Evolutionary conservation across 768 basidiomycete species (phyloP), one percentile per base, ranked within the genome.

Genomic region (Russula dissimulans): DNA sequence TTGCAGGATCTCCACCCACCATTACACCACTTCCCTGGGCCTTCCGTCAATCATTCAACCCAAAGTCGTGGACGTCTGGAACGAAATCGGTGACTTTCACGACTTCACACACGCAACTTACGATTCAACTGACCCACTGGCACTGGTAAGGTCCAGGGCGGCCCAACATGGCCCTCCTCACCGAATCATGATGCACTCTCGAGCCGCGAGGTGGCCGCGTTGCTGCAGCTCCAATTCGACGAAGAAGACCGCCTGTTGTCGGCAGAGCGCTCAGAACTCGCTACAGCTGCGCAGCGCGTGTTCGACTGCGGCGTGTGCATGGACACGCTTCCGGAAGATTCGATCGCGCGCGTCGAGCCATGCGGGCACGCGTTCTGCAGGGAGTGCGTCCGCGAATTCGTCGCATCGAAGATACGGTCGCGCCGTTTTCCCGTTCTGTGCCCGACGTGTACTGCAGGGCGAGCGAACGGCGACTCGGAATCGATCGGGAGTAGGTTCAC

Each of bases 401-500:
- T 79, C n/a, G 66, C 63, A 41, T 74, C 78, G 2, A 79, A 78
- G 69, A 72, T 86, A 22, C 72, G 74, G 17, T 79, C 82, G 18
- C 77, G 75, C 59, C 77, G 76, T 6, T 86, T 78, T 53, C 85
- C 85, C 2, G 80, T 87, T 29, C 66, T 78, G 15, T 87, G 85
- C 68, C 86, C 85, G 1, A 66, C 77, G 38, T 87, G 86, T 62
- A 71, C 73, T n/a, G 68, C 73, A n/a, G 69, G 11, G 49, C 67
- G 26, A 39, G n/a, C 14, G 55, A 57, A 34, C 10, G 26, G 47
- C 5, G 34, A 26, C 39, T n/a, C 60, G 12, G 56, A 54, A 17
- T 5, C 34, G 8, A 73, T 73, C 29, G 69, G 70, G 46, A 73
- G 76, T 75, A 68, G 61, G 72, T 61, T 36, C 34, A 36, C 10